These are phyloP conservation scores for Podaxis sp. DNA, from an alignment of 768 basidiomycete species.

Conservation along the genomic window DNA sequence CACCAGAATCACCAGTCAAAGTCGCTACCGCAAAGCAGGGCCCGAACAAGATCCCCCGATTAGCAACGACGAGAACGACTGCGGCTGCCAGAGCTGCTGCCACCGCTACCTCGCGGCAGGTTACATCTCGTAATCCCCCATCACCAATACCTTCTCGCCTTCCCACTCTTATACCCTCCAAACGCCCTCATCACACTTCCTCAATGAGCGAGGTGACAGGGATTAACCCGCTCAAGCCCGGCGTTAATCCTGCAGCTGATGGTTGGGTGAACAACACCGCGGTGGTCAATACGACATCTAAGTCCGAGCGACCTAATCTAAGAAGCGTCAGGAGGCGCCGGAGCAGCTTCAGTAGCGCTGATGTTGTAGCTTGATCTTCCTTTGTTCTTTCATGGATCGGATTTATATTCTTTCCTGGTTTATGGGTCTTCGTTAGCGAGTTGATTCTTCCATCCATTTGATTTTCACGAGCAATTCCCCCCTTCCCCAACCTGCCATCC, in stretches of 20 bases:
- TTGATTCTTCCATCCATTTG: constrained; percentile 17
- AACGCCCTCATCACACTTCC: constrained; percentile 46
- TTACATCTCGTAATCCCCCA: constrained; percentile 42
- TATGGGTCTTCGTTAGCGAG: constrained; percentile 1
- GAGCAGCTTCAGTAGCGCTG: constrained; percentile 86
- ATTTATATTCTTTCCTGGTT: constrained; percentile 10
- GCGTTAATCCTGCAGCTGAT: constrained; percentile 36
- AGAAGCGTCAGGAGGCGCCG: constrained; percentile 72
- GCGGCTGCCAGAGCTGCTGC: constrained; percentile 35
- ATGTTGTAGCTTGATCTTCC: constrained; percentile 65
- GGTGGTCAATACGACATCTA: constrained; percentile 71
- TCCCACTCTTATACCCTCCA: constrained; percentile 65
- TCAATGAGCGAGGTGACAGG: constrained; percentile 51
- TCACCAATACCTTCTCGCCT: constrained; percentile 75
- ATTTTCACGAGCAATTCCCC: constrained; percentile 25
- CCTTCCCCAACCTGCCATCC: constrained; percentile 34
- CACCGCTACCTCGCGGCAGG: constrained; percentile 25
- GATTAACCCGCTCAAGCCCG: constrained; percentile 38
- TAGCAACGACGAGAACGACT: constrained; percentile 51
- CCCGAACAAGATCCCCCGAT: constrained; percentile 68
- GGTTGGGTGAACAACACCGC: constrained; percentile 79
- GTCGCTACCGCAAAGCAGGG: constrained; percentile 38
- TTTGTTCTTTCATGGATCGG: not conserved
- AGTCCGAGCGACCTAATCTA: constrained; percentile 71
- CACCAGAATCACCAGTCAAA: constrained; percentile 42